Conservation (phyloP, 176 grass and related monocot species). For the Hordeum marinum region DNA sequence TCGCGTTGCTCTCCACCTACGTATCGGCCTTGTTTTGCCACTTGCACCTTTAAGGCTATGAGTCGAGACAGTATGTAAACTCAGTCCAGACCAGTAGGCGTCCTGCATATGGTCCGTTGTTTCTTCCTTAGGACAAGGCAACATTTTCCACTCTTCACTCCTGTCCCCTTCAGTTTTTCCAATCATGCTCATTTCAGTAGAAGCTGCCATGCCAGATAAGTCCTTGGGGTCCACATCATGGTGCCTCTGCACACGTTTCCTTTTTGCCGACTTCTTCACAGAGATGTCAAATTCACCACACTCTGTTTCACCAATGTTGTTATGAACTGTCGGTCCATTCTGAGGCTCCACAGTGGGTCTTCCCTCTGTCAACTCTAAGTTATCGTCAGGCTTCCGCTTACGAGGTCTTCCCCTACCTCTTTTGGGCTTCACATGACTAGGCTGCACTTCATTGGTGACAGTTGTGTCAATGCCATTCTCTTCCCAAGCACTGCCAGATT, state of each 20-base stretch:
- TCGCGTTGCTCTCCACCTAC: constrained; percentile 20
- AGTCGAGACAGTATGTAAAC: neutral
- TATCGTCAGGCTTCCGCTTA: constrained; percentile 10
- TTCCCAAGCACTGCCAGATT: constrained; percentile 2
- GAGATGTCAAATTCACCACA: constrained; percentile 38
- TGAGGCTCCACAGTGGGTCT: neutral
- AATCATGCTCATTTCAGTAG: constrained; percentile 21
- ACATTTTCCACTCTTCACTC: constrained; percentile 34
- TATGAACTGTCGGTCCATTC: constrained; percentile 24
- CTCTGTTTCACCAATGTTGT: constrained; percentile 34
- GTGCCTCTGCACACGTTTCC: neutral
- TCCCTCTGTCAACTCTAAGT: constrained; percentile 20
- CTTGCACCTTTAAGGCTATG: neutral
- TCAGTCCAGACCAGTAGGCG: constrained; percentile 60
- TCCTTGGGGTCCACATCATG: constrained; percentile 21
- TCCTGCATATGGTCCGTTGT: constrained; percentile 59
- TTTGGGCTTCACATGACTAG: constrained; percentile 32
- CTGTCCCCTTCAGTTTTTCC: constrained; percentile 31
- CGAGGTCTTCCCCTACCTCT: constrained; percentile 38
- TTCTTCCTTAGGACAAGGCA: constrained; percentile 1
- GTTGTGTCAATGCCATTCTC: constrained; percentile 14
- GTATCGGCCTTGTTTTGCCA: constrained; percentile 7
- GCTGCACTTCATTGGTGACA: constrained; percentile 9
- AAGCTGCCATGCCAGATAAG: constrained; percentile 25
- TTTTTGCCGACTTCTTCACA: constrained; percentile 29